phyloP scores from a whole-genome alignment of 306 rosid species.

The Luffa acutangula region DNA sequence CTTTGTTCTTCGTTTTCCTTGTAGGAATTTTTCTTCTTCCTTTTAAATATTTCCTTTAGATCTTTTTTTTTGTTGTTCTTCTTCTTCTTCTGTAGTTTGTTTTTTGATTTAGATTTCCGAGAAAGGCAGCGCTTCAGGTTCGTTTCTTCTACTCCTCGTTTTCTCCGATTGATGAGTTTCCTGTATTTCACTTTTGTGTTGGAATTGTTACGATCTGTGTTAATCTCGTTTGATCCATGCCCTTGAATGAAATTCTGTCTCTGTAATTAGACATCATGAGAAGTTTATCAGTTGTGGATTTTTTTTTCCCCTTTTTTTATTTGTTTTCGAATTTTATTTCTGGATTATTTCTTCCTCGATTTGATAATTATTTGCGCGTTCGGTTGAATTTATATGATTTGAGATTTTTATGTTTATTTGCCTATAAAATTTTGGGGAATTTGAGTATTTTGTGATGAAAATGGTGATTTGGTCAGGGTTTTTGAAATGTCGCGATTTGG shows the following conservation, averaged over 20 bases:
- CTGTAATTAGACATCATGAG: neutral
- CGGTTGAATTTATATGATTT: neutral
- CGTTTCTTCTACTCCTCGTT: neutral
- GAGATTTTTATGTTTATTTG: neutral
- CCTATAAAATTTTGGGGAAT: neutral
- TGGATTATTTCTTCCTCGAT: neutral
- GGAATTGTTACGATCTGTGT: neutral
- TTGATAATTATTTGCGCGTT: neutral
- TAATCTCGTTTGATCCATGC: neutral
- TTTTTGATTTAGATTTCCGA: neutral
- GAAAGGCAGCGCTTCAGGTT: neutral
- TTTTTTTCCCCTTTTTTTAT: neutral
- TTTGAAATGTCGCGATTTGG: neutral
- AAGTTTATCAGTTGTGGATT: neutral
- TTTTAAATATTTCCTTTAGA: neutral
- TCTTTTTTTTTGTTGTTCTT: neutral
- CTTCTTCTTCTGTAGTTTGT: neutral
- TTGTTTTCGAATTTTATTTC: neutral
- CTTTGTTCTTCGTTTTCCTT: neutral
- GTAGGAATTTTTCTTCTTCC: neutral
- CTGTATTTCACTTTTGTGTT: neutral
- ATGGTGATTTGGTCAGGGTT: neutral
- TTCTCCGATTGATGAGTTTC: neutral
- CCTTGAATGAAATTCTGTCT: neutral
- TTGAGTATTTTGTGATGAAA: neutral